Conservation (phyloP, 2,329 filamentous ascomycete species). For the Penicillium sp. region DNA sequence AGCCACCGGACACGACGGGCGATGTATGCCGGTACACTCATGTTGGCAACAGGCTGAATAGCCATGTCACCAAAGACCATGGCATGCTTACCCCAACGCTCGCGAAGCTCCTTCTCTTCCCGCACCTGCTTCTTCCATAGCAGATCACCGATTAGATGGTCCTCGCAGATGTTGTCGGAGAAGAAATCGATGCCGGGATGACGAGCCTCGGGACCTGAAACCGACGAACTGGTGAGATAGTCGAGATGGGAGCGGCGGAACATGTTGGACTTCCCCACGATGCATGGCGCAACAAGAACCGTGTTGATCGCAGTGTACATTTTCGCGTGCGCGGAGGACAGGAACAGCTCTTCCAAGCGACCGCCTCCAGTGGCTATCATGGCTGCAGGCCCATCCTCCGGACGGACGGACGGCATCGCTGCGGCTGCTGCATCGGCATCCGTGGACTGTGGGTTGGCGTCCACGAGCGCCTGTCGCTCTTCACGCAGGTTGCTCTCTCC, state of each 20-base stretch:
- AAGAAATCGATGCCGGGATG: constrained; percentile 83
- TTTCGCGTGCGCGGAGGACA: constrained; percentile 90
- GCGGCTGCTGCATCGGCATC: constrained; percentile 2
- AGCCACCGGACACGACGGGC: constrained; percentile 85
- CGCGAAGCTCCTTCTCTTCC: constrained; percentile 38
- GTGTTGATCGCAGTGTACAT: constrained; percentile 98
- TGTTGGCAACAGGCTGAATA: constrained; percentile 82
- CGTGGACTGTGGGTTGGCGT: constrained; percentile 18
- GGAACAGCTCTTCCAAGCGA: constrained; percentile 88
- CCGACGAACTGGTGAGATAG: constrained; percentile 61
- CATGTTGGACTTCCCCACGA: constrained; percentile 98
- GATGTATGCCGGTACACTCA: constrained; percentile 74
- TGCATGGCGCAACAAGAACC: constrained; percentile 84
- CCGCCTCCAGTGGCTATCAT: constrained; percentile 63
- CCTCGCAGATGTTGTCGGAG: constrained; percentile 94
- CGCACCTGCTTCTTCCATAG: constrained; percentile 65
- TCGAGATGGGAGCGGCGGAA: constrained; percentile 90
- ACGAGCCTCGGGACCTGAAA: constrained; percentile 45
- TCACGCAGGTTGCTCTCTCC: constrained; percentile 26
- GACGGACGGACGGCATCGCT: constrained; percentile 15
- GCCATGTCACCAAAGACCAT: constrained; percentile 82
- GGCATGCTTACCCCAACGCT: constrained; percentile 70
- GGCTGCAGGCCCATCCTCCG: constrained; percentile 20
- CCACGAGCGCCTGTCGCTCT: constrained; percentile 30
- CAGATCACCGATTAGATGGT: constrained; percentile 90